A percentile compares a stretch with the other conserved stretches of the same genome.
Conservation (phyloP, 495 filamentous ascomycete genomes). For the Parathielavia hyrcaniae region DNA sequence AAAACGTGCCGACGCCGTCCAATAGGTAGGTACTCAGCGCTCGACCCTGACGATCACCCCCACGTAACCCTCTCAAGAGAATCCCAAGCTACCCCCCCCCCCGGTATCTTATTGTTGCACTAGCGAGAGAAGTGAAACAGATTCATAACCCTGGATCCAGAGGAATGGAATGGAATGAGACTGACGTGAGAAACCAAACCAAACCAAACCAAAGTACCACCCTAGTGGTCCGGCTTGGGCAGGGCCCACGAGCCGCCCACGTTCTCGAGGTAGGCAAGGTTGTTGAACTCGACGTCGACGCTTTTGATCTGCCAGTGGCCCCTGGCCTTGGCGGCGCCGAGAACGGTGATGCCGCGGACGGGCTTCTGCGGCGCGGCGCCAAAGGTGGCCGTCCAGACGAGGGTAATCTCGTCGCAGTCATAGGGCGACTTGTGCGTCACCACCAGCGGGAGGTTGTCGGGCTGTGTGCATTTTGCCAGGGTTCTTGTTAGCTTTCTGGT, state of each 20-base stretch:
- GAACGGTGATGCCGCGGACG: slow-evolving; percentile 29
- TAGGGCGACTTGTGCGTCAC: slow-evolving; percentile 17
- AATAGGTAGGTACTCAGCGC: too few relatives aligned
- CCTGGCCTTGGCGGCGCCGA: slow-evolving; percentile 14
- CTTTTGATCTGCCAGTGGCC: slow-evolving; percentile 27
- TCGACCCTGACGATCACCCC: too few relatives aligned
- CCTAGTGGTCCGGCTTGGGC: slow-evolving; percentile 9
- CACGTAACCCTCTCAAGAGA: too few relatives aligned
- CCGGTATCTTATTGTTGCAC: too few relatives aligned
- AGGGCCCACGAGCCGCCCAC: slow-evolving; percentile 22
- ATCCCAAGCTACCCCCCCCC: too few relatives aligned
- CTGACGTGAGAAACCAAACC: too few relatives aligned
- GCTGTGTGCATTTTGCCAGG: slow-evolving; percentile 4
- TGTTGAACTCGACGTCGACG: slow-evolving; percentile 34
- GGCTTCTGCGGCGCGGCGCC: slow-evolving; percentile 8
- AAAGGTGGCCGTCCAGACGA: slow-evolving; percentile 30
- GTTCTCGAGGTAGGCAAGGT: slow-evolving; percentile 23
- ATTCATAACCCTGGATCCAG: too few relatives aligned
- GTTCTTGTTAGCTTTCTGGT: slow-evolving; percentile 1
- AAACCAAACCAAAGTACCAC: too few relatives aligned
- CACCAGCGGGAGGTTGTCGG: slow-evolving; percentile 13
- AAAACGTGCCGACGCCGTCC: too few relatives aligned
- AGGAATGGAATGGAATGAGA: too few relatives aligned
- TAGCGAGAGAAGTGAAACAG: too few relatives aligned
- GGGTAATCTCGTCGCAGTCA: slow-evolving; percentile 25